Conservation (phyloP, 495 filamentous ascomycete species). For the Glutinoglossum americanum region DNA sequence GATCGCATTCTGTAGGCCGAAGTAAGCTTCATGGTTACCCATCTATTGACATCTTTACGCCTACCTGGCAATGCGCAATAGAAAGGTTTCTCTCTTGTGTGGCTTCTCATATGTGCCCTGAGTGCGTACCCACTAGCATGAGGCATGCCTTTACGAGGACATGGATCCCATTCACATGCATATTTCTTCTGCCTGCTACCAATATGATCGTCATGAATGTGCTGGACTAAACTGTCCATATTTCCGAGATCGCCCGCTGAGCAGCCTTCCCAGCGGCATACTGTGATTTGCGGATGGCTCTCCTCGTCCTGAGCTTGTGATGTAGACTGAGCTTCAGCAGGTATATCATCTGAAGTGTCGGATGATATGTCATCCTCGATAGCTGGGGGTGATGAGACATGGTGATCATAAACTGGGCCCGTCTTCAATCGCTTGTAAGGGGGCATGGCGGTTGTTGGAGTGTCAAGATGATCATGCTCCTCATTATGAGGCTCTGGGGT, state of each 20-base stretch:
- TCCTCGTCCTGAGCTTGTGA: conserved; percentile 43
- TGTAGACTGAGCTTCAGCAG: conserved; percentile 20
- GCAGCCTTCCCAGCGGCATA: conserved; percentile 81
- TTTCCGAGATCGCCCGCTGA: conserved; percentile 58
- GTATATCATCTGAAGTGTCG: conserved; percentile 74
- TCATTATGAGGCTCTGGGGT: conserved; percentile 3
- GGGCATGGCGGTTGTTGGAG: conserved; percentile 6
- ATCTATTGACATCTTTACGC: conserved; percentile 2
- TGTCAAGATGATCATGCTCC: neutral
- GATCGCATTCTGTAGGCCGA: conserved; percentile 63
- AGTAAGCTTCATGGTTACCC: neutral
- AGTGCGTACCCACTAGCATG: conserved; percentile 92
- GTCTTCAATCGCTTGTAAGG: conserved; percentile 19
- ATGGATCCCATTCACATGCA: conserved; percentile 87
- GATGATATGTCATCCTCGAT: conserved; percentile 41
- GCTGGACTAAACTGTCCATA: conserved; percentile 83
- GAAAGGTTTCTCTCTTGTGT: conserved; percentile 95
- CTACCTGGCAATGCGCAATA: conserved; percentile 86
- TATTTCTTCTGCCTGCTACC: conserved; percentile 67
- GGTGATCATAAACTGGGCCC: conserved; percentile 4
- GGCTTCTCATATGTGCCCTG: conserved; percentile 90
- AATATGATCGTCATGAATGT: conserved; percentile 87
- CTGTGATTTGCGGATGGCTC: conserved; percentile 70
- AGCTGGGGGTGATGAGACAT: conserved; percentile 5
- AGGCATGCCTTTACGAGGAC: conserved; percentile 60